Evolutionary conservation across 1,284 basidiomycete species (phyloP).

Genomic region (Ceratobasidium sp.): DNA sequence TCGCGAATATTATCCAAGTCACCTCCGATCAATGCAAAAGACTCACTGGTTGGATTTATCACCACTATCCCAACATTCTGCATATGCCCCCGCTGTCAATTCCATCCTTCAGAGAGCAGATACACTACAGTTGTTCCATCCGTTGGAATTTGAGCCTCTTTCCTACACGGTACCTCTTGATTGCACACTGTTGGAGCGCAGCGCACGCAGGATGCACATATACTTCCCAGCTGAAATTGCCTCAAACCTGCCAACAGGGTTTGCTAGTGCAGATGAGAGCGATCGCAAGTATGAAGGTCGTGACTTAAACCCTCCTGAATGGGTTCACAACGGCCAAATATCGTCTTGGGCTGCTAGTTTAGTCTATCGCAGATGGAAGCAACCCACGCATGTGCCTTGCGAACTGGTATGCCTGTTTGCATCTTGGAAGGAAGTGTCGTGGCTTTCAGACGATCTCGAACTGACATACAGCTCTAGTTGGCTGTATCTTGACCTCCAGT

Average conservation of each 20-base stretch:
- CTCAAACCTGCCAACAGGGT: not conserved
- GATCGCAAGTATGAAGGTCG: not conserved
- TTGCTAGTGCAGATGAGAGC: not conserved
- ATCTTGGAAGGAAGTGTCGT: not conserved
- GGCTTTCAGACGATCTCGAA: not conserved
- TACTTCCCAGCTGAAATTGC: not conserved
- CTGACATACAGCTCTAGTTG: not conserved
- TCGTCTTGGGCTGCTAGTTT: constrained; percentile 9
- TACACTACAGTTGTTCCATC: not conserved
- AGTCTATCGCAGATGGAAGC: not conserved
- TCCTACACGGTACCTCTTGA: not conserved
- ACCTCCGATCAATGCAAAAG: constrained; percentile 57
- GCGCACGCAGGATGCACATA: not conserved
- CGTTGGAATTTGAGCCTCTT: not conserved
- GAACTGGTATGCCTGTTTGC: constrained; percentile 1
- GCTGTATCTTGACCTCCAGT: not conserved
- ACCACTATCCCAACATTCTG: constrained; percentile 53
- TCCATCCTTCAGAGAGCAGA: constrained; percentile 7
- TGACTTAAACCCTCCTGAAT: not conserved
- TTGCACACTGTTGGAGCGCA: not conserved
- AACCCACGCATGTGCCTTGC: not conserved
- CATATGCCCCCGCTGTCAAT: constrained; percentile 46
- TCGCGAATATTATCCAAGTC: constrained; percentile 56
- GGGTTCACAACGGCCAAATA: not conserved
- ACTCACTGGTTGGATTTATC: constrained; percentile 54